Conservation (phyloP, 2,329 filamentous ascomycete genomes). For the Pseudogymnoascus sp. region DNA sequence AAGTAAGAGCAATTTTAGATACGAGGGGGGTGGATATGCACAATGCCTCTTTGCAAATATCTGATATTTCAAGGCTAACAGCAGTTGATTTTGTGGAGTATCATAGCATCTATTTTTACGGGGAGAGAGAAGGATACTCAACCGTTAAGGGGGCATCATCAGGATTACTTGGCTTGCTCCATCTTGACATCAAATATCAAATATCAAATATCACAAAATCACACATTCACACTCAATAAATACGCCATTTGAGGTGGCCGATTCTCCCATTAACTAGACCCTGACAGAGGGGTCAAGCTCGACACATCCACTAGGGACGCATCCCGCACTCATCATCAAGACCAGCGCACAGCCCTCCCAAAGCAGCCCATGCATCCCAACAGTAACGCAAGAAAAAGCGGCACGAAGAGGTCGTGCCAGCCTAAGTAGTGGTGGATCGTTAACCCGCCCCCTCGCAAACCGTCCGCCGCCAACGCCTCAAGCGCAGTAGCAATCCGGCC, state of each 20-base stretch:
- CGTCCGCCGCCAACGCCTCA: conserved; percentile 17
- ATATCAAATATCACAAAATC: neutral
- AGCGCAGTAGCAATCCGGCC: conserved; percentile 13
- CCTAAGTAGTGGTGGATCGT: conserved; percentile 25
- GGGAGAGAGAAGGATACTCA: neutral
- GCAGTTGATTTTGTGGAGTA: neutral
- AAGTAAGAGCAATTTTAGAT: neutral
- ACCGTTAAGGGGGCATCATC: neutral
- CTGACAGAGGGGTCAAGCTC: conserved; percentile 26
- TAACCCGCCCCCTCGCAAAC: conserved; percentile 14
- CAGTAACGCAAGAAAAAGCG: conserved; percentile 27
- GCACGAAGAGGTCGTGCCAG: conserved; percentile 29
- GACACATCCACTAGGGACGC: conserved; percentile 26
- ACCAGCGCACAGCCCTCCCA: conserved; percentile 27
- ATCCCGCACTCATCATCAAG: conserved; percentile 28
- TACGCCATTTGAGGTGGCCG: conserved; percentile 28
- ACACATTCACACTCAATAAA: conserved; percentile 6
- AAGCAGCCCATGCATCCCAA: conserved; percentile 31
- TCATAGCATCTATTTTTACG: neutral
- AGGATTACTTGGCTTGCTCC: neutral
- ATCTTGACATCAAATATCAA: neutral
- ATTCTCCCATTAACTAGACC: conserved; percentile 30
- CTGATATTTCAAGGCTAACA: neutral
- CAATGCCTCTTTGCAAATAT: neutral
- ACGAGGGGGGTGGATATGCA: neutral